Evolutionary conservation across 768 basidiomycete genomes (phyloP), one percentile per base, ranked within the genome.

Genomic region (Pleurotus giganteus): DNA sequence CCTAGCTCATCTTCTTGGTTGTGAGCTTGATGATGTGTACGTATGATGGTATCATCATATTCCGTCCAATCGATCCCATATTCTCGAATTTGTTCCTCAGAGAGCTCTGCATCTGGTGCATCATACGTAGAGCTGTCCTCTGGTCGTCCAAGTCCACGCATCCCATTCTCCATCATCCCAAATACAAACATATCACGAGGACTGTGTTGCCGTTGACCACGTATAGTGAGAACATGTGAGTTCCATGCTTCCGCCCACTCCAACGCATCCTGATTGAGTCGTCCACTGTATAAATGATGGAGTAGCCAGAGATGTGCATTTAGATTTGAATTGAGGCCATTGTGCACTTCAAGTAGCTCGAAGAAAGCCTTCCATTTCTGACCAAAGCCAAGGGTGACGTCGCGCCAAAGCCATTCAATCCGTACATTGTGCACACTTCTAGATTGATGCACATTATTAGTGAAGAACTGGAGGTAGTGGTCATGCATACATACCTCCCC

Each of bases 381-480:
- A 2, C 72, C 70, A 57, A 73, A 65, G 0, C 65, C 67, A 15
- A 37, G n/a, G 0, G 70, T 75, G 15, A 76, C 64, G 42, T 76
- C 70, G 28, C 61, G 61, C 74, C 75, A 77, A 0, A 76, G 59
- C 1, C 68, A 59, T 44, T 77, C 72, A 24, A 75, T 72, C 0
- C 71, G 61, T 5, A 66, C 71, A 45, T 75, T 77, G 57, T 77
- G 69, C 9, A 76, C 69, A 59, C 69, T 71, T 43, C 72, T 74
- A 49, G 8, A 39, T 15, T 44, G 12, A 23, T 19, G 24, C 12
- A 44, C 24, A 23, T 17, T 19, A 19, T 17, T n/a, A 44, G 12
- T 44, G 21, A 23, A 44, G 12, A 23, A 23, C n/a, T 44, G n/a
- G n/a, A n/a, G n/a, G n/a, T n/a, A n/a, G n/a, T n/a, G n/a, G n/a